These are phyloP conservation scores for Penicillium atrosanguineum DNA, from an alignment of 495 filamentous ascomycete species.

Conservation along the genomic window DNA sequence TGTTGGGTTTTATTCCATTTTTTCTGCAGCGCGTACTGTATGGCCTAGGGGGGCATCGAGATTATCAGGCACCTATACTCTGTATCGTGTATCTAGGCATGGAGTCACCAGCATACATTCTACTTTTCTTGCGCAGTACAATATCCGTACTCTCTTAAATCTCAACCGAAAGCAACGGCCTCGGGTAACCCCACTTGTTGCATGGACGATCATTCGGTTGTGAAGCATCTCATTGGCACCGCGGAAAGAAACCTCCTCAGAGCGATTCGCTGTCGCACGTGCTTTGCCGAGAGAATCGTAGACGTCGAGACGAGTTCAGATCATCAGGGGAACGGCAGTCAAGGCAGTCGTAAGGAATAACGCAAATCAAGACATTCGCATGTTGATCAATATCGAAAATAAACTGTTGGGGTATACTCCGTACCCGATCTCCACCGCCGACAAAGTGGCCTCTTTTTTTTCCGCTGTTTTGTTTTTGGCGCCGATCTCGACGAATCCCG, in stretches of 20 bases:
- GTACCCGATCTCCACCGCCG: background rate
- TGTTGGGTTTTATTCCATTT: background rate
- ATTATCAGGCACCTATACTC: background rate
- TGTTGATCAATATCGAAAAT: background rate
- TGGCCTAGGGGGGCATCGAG: background rate
- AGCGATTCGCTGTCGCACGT: conserved; percentile 9
- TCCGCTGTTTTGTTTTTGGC: background rate
- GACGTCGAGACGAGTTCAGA: background rate
- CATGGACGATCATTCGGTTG: conserved; percentile 12
- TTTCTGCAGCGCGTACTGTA: background rate
- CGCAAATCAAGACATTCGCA: too few species aligned
- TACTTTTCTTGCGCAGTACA: background rate
- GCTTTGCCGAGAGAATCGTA: background rate
- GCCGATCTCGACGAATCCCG: conserved; percentile 14
- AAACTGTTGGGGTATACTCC: background rate
- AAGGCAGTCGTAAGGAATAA: background rate
- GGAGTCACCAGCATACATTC: conserved; percentile 11
- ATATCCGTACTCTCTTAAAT: background rate
- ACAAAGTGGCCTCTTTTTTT: background rate
- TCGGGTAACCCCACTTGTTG: conserved; percentile 24
- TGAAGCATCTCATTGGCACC: conserved; percentile 21
- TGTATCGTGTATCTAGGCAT: conserved; percentile 29
- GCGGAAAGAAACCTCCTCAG: background rate
- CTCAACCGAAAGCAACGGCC: conserved; percentile 5
- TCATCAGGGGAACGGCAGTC: background rate